Base-by-base conservation (phyloP, 116 monocot genomes). In the Phalaenopsis hybrid region DNA sequence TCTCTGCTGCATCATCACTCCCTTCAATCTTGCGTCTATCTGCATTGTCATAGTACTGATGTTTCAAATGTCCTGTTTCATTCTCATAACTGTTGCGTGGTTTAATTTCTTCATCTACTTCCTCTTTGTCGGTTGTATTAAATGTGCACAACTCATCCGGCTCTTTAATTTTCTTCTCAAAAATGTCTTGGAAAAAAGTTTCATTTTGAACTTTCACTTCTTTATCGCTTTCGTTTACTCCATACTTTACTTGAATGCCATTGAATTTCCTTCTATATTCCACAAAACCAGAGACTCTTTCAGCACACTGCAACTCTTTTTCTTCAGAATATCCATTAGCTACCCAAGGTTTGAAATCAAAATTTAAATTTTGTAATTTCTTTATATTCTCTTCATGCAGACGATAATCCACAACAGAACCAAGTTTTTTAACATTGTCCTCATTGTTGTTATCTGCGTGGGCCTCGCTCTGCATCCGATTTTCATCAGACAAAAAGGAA, bases 81-180 rank as follows among this genome's bases (percentile, higher is more conserved):
- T 82, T 75, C 1, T 74, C 65, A 58, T 31, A 74, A 79, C 65
- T 50, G 78, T 61, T 63, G 55, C 34, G 73, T 11, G 57, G 34
- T 63, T 37, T n/a, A 50, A 61, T 76, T 57, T 59, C 83, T 77
- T 81, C 63, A 77, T n/a, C 12, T 82, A 58, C 77, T 80, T 78
- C 80, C n/a, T 20, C 9, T 46, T 77, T 31, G 21, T 52, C 33
- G 5, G 9, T 43, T 74, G 52, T 11, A 33, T 61, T 37, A 81
- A 43, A 57, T 8, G 67, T 13, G 48, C 52, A 81, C 46, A 75
- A 75, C 44, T 45, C 75, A 75, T 18, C 58, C 5, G n/a, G 70
- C 37, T 78, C 63, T 59, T 83, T n/a, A 79, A n/a, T 59, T 76
- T 78, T 77, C 28, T 55, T 79, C 6, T 74, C 68, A 41, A 37